Conservation (phyloP, 768 basidiomycete species). For the Mycena chlorophos region DNA sequence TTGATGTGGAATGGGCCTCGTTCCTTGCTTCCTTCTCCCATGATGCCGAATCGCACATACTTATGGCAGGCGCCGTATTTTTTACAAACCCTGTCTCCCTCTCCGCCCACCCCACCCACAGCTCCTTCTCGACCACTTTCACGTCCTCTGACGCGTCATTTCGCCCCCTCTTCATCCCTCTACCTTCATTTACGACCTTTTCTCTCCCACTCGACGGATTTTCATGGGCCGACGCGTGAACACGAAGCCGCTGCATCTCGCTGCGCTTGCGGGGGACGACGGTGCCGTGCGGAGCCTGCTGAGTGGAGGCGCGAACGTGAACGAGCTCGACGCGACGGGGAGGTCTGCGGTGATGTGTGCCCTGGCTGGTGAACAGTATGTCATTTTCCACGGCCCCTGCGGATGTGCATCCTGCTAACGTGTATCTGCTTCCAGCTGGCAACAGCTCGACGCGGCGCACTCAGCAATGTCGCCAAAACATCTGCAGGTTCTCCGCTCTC, state of each 20-base stretch:
- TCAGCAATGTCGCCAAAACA: slow-evolving; percentile 61
- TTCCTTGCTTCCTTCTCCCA: slow-evolving; percentile 25
- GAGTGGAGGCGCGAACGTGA: slow-evolving; percentile 64
- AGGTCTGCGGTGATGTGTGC: slow-evolving; percentile 67
- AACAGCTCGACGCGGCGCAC: slow-evolving; percentile 66
- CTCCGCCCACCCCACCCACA: slow-evolving; percentile 16
- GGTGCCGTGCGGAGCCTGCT: slow-evolving; percentile 55
- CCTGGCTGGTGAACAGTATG: slow-evolving; percentile 71
- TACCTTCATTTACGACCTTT: slow-evolving; percentile 7
- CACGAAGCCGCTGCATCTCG: slow-evolving; percentile 46
- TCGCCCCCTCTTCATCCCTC: slow-evolving; percentile 13
- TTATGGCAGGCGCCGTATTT: slow-evolving; percentile 19
- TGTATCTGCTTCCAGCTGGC: slow-evolving; percentile 49
- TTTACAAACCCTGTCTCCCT: slow-evolving; percentile 18
- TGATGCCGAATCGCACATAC: slow-evolving; percentile 10
- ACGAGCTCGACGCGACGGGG: slow-evolving; percentile 60
- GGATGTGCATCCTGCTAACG: slow-evolving; percentile 4
- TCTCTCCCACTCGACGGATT: slow-evolving; percentile 5
- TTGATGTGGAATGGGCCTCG: slow-evolving; percentile 22
- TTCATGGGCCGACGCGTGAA: slow-evolving; percentile 27
- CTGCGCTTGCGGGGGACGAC: slow-evolving; percentile 58
- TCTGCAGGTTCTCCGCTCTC: slow-evolving; percentile 54
- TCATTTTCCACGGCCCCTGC: slow-evolving; percentile 15
- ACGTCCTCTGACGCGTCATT: slow-evolving; percentile 21
- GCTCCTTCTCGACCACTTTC: slow-evolving; percentile 15